Evolutionary conservation across 768 basidiomycete species (phyloP), one percentile per base, ranked within the genome.

Genomic region (Leucogyrophana mollusca): DNA sequence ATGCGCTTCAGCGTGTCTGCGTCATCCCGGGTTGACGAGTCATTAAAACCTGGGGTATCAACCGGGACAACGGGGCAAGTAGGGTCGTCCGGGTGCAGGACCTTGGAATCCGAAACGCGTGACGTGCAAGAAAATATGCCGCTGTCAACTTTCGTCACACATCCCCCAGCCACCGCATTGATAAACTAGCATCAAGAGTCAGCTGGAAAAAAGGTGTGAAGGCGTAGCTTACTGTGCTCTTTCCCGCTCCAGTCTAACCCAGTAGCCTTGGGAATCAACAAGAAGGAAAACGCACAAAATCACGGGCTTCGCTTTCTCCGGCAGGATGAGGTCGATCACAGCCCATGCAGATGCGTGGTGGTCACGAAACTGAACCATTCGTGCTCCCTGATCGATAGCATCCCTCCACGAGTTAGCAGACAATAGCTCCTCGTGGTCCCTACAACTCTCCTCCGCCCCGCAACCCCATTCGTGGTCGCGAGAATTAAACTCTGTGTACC

Each of bases 381-480:
- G 46, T 10, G 69, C 60, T 7, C 69, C 67, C 24, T 50, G 49
- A n/a, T 53, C 46, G n/a, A 61, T 33, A 54, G 62, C 54, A 4
- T 33, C 36, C 22, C 55, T 52, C 59, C 66, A 71, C 45, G 54
- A 66, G n/a, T 50, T 56, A 18, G 34, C 30, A 34, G 45, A 39
- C 20, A 71, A 56, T 43, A n/a, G n/a, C n/a, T n/a, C n/a, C n/a
- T n/a, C n/a, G n/a, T 69, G 53, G n/a, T 40, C 23, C 38, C 66
- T 66, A 13, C 71, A 58, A n/a, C 39, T 40, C 23, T 51, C 41
- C 10, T 59, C 68, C 6, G 49, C 49, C 4, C 40, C 49, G n/a
- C 23, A 22, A 2, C 60, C 60, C 69, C 67, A 71, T 60, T 66
- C 67, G 69, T 67, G 1, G 69, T 67, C n/a, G 58, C 59, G 5